Base-by-base conservation (phyloP, 1,139 yeast species). In the Blastobotrys raffinosifermentans region DNA sequence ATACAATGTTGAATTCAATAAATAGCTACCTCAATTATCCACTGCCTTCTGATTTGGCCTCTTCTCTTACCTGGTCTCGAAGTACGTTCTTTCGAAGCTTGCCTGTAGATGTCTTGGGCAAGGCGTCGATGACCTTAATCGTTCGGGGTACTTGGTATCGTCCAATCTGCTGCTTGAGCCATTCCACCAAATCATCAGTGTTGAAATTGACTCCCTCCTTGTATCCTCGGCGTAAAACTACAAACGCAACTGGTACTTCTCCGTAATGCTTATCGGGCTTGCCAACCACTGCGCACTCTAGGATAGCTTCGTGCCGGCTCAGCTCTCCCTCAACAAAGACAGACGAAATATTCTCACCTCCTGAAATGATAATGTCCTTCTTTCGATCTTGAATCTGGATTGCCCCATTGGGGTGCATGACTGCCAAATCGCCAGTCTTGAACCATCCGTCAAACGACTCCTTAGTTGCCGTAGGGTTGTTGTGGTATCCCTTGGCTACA, bases 281-380 rank as follows among this genome's bases (percentile, higher is more conserved):
- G 2, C 64, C 66, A n/a, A 61, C 57, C n/a, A 62, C 65, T 2
- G 66, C 64, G 16, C 54, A 60, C 39, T 62, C 67, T 21, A 60
- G 49, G 8, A 62, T 55, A 13, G 48, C 48, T 6, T 54, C 58
- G 40, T 58, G 58, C 41, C 78, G 67, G 37, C 78, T 64, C 45
- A 81, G 76, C 18, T 65, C 65, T 49, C 75, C 76, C 55, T 82
- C 93, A 34, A 82, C 77, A 48, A 75, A 78, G 48, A 82, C 91
- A 2, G 91, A 85, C 1, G 89, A 78, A 40, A 82, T 76, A 57
- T 82, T 82, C 56, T 82, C 93, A 40, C 93, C 93, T 49, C 84
- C 91, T 1, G 87, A 68, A 53, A 82, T 82, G 65, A 81, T 82
- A 60, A 82, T 80, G 55, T 82, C 84, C 65, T 82, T 82, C 35